Conservation (phyloP, 2,329 filamentous ascomycete species). For the Sclerotiophoma versabilis region DNA sequence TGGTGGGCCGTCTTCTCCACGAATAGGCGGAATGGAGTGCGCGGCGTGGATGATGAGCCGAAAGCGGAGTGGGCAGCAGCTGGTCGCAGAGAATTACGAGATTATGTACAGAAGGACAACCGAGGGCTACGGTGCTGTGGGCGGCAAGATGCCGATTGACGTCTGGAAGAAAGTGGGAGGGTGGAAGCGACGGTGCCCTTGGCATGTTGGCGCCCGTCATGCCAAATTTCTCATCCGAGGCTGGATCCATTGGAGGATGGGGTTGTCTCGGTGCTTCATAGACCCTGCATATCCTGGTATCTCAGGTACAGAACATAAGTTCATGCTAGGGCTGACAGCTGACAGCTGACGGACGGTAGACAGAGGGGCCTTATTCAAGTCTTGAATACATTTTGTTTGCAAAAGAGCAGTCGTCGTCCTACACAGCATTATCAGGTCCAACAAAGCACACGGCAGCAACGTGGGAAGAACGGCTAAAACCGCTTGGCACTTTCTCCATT, state of each 20-base stretch:
- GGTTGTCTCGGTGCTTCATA: constrained; percentile 10
- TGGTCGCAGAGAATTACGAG: background rate
- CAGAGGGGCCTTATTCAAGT: too few species aligned
- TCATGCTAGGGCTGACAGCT: constrained; percentile 4
- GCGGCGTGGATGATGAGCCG: constrained; percentile 16
- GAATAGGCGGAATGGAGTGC: constrained; percentile 13
- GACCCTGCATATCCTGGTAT: constrained; percentile 8
- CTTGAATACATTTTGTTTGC: background rate
- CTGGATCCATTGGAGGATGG: constrained; percentile 2
- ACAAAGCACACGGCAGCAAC: background rate
- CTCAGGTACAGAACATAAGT: constrained; percentile 14
- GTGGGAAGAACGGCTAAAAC: constrained; percentile 9
- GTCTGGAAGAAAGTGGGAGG: constrained; percentile 9
- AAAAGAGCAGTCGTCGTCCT: background rate
- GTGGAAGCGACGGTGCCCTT: constrained; percentile 14
- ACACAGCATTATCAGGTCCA: background rate
- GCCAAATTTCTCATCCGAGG: constrained; percentile 16
- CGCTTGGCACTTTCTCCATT: constrained; percentile 14
- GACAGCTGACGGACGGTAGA: background rate
- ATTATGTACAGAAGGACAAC: constrained; percentile 10
- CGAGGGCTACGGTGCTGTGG: background rate
- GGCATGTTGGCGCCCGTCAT: constrained; percentile 19
- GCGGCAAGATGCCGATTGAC: constrained; percentile 7
- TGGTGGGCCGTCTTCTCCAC: constrained; percentile 14
- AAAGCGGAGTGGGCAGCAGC: constrained; percentile 14